phyloP scores from a whole-genome alignment of 345 rosid species.

The Gossypium australe region DNA sequence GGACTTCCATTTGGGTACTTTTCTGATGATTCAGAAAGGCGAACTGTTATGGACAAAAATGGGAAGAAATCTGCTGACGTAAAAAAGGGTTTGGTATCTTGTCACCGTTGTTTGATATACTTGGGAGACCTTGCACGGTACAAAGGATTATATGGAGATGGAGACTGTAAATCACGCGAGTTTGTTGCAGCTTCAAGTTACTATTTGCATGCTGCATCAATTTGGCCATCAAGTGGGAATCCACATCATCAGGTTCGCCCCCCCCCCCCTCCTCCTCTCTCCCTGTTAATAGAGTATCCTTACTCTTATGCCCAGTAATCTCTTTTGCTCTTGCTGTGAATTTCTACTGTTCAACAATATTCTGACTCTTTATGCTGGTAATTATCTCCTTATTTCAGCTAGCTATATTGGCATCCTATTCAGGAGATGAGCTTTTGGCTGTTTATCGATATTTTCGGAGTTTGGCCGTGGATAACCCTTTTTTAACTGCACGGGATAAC shows the following conservation, averaged over 20 bases:
- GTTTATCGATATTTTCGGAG: slow-evolving; percentile 92
- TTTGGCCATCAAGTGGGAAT: slow-evolving; percentile 85
- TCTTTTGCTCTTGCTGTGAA: neutral
- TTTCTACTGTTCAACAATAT: neutral
- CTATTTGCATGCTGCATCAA: slow-evolving; percentile 90
- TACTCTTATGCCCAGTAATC: neutral
- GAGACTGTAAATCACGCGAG: slow-evolving; percentile 71
- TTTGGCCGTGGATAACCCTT: slow-evolving; percentile 86
- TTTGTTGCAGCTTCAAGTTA: slow-evolving; percentile 90
- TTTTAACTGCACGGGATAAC: slow-evolving; percentile 93
- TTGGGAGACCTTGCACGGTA: slow-evolving; percentile 97
- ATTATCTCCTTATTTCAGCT: slow-evolving; percentile 53
- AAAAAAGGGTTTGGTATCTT: slow-evolving; percentile 76
- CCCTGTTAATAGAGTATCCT: neutral
- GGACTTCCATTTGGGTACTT: slow-evolving; percentile 87
- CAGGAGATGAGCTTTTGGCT: slow-evolving; percentile 74
- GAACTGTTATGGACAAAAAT: slow-evolving; percentile 57
- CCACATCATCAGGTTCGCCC: slow-evolving; percentile 87
- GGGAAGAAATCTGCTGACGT: slow-evolving; percentile 63
- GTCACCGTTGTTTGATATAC: slow-evolving; percentile 98
- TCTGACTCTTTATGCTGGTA: neutral
- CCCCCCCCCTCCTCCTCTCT: neutral
- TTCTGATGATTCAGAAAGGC: slow-evolving; percentile 67
- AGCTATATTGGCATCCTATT: slow-evolving; percentile 88
- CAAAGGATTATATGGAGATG: slow-evolving; percentile 89